These are phyloP conservation scores for Aspergillus terreus DNA, from an alignment of 2,329 filamentous ascomycete species.

Conservation along the genomic window DNA sequence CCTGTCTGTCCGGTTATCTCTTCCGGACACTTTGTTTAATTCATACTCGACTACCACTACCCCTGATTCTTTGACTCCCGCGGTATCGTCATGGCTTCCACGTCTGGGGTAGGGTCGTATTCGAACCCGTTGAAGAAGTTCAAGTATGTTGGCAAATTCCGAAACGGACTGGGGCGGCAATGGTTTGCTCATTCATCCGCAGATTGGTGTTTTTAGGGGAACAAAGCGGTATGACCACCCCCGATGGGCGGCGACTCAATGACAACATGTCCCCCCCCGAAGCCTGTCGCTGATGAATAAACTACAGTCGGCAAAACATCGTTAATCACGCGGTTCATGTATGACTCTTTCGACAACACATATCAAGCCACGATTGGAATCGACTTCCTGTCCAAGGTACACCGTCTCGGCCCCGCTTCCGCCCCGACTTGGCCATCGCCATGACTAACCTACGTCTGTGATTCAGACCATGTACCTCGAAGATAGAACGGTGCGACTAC, in stretches of 20 bases:
- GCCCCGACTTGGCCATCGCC: neutral
- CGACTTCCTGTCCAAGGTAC: slow-evolving; percentile 96
- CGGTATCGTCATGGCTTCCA: slow-evolving; percentile 65
- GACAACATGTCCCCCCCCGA: slow-evolving; percentile 3
- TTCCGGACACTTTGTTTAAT: neutral
- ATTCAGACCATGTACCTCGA: slow-evolving; percentile 96
- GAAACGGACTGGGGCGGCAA: neutral
- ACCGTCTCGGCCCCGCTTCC: slow-evolving; percentile 10
- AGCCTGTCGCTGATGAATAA: slow-evolving; percentile 14
- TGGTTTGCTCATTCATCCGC: slow-evolving; percentile 26
- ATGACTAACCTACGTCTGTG: slow-evolving; percentile 6
- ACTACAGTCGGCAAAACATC: slow-evolving; percentile 91
- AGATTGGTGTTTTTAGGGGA: slow-evolving; percentile 97
- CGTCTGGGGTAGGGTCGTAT: slow-evolving; percentile 76
- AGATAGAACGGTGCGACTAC: slow-evolving; percentile 93
- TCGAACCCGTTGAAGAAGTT: slow-evolving; percentile 99
- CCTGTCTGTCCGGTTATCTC: slow-evolving; percentile 2
- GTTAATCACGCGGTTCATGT: slow-evolving; percentile 98
- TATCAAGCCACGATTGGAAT: slow-evolving; percentile 99
- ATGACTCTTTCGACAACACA: slow-evolving; percentile 99
- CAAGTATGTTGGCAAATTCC: slow-evolving; percentile 62
- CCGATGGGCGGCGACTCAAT: slow-evolving; percentile 2
- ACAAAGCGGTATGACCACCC: slow-evolving; percentile 74
- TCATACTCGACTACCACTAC: slow-evolving; percentile 13
- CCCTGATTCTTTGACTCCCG: slow-evolving; percentile 30